Evolutionary conservation across 73 alveolate genomes (phyloP).

Genomic region (Paramecium caudatum): DNA sequence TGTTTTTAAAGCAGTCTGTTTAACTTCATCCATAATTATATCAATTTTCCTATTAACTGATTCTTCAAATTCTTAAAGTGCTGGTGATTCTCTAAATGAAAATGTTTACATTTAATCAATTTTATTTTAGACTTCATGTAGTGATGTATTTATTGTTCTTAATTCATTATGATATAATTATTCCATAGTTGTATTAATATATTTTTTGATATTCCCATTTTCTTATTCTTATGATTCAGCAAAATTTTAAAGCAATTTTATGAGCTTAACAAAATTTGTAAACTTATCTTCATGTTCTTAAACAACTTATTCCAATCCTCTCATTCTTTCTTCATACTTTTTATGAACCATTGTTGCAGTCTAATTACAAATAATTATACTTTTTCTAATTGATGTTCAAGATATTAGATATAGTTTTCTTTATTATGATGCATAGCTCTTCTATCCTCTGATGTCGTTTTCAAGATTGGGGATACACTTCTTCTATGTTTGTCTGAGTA

Average conservation of each 20-base stretch:
- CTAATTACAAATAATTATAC: slow-evolving; percentile 1
- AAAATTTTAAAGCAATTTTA: slow-evolving; percentile 33
- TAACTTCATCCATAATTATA: neutral
- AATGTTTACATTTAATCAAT: slow-evolving; percentile 11
- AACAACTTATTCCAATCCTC: neutral
- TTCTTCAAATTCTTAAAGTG: neutral
- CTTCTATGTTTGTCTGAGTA: slow-evolving; percentile 50
- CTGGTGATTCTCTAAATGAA: neutral
- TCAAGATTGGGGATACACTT: slow-evolving; percentile 20
- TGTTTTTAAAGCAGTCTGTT: slow-evolving; percentile 17
- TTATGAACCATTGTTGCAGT: neutral
- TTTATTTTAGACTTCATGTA: neutral
- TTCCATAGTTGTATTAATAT: slow-evolving; percentile 41
- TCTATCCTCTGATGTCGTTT: slow-evolving; percentile 45
- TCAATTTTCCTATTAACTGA: slow-evolving; percentile 26
- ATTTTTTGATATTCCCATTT: neutral
- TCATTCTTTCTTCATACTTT: slow-evolving; percentile 39
- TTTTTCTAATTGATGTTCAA: slow-evolving; percentile 30
- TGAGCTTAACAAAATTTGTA: slow-evolving; percentile 13
- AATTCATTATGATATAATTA: slow-evolving; percentile 29
- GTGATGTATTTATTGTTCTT: neutral
- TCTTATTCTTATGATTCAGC: slow-evolving; percentile 64
- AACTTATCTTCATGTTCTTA: slow-evolving; percentile 40
- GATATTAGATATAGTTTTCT: slow-evolving; percentile 29
- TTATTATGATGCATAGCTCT: neutral